Conservation (phyloP, 2,329 filamentous ascomycete genomes). For the Basipetospora chlamydospora region DNA sequence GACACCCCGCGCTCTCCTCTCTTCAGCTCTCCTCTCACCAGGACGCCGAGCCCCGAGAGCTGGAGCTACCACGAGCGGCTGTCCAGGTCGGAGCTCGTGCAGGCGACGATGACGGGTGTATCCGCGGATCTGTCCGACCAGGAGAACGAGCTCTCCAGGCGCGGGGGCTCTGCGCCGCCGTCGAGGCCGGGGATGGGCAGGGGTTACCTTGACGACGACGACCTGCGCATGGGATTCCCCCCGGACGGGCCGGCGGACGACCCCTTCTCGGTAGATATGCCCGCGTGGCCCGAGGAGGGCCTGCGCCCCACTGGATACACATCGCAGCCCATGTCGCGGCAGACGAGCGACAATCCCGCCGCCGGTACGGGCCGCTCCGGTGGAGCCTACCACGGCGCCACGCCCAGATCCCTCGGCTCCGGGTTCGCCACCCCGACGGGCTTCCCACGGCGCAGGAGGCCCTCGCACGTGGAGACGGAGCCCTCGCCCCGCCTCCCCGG, state of each 20-base stretch:
- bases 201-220: conserved; percentile 2
- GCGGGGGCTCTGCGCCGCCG: not conserved
- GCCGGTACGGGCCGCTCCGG: too few species aligned
- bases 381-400: not conserved
- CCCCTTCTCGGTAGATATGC: conserved; percentile 10
- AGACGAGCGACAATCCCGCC: conserved; percentile 19
- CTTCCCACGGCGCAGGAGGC: conserved; percentile 14
- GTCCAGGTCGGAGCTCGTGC: not conserved
- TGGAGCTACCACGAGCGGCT: conserved; percentile 1
- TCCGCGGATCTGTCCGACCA: conserved; percentile 14
- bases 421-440: conserved; percentile 11
- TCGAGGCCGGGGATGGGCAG: conserved; percentile 10
- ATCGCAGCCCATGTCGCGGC: conserved; percentile 34
- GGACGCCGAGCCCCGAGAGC: conserved; percentile 1
- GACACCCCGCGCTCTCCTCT: too few species aligned
- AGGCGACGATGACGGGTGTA: conserved; percentile 15
- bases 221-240: conserved; percentile 1
- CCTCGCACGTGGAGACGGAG: conserved; percentile 29
- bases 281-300: conserved; percentile 11
- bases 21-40: not conserved
- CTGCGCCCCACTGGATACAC: conserved; percentile 24
- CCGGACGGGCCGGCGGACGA: conserved; percentile 9
- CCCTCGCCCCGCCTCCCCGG: conserved; percentile 22
- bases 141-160: not conserved
- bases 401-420: conserved; percentile 5